Percentiles rank a stretch among this genome's conserved stretches.
Conservation (phyloP, 352 stramenopile species). For the Pythium brachiatum region DNA sequence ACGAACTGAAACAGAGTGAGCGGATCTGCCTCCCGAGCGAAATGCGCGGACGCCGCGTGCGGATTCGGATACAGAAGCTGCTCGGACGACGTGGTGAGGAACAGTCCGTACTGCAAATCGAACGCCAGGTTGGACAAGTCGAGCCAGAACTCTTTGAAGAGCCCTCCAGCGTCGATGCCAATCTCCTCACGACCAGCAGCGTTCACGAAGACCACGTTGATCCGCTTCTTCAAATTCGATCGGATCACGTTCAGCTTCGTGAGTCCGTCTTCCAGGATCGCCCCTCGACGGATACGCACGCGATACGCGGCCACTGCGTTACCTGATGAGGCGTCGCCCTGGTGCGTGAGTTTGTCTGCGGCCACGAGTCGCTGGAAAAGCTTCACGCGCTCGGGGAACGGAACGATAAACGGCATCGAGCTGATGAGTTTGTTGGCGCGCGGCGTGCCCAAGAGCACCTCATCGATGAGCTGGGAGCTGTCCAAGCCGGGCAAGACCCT, state of each 20-base stretch:
- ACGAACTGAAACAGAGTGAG: conserved; percentile 95
- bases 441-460: conserved; percentile 47
- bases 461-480: conserved; percentile 52
- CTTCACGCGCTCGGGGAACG: conserved; percentile 68
- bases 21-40: conserved; percentile 69
- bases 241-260: conserved; percentile 81
- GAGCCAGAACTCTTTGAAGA: conserved; percentile 98
- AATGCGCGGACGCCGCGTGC: conserved; percentile 80
- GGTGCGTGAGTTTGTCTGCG: conserved; percentile 50
- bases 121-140: conserved; percentile 91
- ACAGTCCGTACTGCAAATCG: conserved; percentile 90
- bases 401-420: conserved; percentile 72
- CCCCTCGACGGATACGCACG: conserved; percentile 60
- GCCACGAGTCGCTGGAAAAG: conserved; percentile 64
- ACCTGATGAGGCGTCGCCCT: conserved; percentile 32
- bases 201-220: conserved; percentile 87
- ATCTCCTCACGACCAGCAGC: conserved; percentile 89
- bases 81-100: conserved; percentile 55
- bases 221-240: conserved; percentile 83
- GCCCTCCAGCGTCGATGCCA: conserved; percentile 94
- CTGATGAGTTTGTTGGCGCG: conserved; percentile 60
- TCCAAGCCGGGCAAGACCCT: conserved; percentile 63
- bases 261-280: conserved; percentile 88
- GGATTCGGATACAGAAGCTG: conserved; percentile 94
- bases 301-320: conserved; percentile 34